Percentiles rank a stretch among this genome's conserved stretches.
phyloP scores from a whole-genome alignment of 768 basidiomycete species.

The Auriscalpium microsporum region DNA sequence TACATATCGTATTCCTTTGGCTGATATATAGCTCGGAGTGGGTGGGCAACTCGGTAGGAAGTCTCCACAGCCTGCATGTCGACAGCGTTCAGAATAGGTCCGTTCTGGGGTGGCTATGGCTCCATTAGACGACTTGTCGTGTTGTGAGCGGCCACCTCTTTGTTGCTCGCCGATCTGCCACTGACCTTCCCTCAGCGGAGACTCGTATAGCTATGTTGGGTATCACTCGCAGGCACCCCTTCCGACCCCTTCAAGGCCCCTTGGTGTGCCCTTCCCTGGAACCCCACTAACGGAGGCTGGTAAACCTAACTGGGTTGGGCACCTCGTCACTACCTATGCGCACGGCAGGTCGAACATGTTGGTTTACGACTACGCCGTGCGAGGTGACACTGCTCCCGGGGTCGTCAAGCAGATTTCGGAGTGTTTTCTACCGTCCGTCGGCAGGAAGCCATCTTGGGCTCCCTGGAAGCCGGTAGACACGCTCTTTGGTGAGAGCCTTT shows the following conservation, averaged over 20 bases:
- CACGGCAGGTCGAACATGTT: conserved; percentile 13
- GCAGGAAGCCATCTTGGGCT: conserved; percentile 28
- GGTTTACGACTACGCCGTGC: conserved; percentile 12
- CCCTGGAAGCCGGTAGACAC: conserved; percentile 35
- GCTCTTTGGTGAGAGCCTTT: conserved; percentile 35
- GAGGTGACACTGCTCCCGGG: conserved; percentile 17
- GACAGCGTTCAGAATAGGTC: conserved; percentile 6
- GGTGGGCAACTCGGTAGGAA: too few relatives aligned
- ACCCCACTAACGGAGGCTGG: conserved; percentile 6
- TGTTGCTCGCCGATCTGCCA: not conserved
- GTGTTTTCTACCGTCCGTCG: conserved; percentile 20
- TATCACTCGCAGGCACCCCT: conserved; percentile 8
- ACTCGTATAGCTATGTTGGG: conserved; percentile 10
- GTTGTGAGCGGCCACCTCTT: conserved; percentile 5
- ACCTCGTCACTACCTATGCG: conserved; percentile 8
- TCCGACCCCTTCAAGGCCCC: conserved; percentile 7
- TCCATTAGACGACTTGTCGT: conserved; percentile 8
- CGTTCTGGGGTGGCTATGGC: conserved; percentile 9
- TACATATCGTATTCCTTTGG: too few relatives aligned
- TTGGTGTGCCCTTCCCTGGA: conserved; percentile 11
- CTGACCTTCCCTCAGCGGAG: conserved; percentile 1
- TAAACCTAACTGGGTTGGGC: conserved; percentile 12
- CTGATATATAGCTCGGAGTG: too few relatives aligned
- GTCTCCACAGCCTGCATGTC: not conserved
- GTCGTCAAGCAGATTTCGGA: conserved; percentile 7